Conservation (phyloP, 345 rosid species). For the Melaleuca alternifolia region DNA sequence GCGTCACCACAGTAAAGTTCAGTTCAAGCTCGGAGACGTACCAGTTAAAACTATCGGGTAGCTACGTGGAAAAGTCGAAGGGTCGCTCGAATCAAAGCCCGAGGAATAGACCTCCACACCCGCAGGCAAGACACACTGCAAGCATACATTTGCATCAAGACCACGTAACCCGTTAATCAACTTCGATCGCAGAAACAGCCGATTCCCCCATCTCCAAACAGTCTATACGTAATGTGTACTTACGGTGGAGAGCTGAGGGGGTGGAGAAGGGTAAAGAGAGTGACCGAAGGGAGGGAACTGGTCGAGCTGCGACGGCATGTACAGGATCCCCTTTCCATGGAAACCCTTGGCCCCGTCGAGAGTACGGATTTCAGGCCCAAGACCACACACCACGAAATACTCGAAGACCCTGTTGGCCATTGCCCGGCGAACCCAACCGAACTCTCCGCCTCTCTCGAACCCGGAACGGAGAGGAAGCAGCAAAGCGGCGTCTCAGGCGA, state of each 20-base stretch:
- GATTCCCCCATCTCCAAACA: background rate
- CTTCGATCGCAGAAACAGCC: background rate
- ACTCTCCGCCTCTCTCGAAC: background rate
- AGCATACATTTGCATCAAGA: background rate
- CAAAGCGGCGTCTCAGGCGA: background rate
- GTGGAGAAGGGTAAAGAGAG: conserved; percentile 69
- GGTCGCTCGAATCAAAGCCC: conserved; percentile 55
- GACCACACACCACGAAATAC: conserved; percentile 89
- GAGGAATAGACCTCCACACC: conserved; percentile 68
- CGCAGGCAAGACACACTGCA: conserved; percentile 90
- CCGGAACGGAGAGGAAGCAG: background rate
- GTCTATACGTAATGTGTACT: background rate
- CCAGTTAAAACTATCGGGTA: conserved; percentile 97
- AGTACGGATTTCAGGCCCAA: conserved; percentile 93
- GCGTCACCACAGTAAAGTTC: background rate
- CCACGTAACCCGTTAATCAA: background rate
- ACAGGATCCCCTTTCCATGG: conserved; percentile 48
- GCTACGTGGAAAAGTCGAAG: conserved; percentile 66
- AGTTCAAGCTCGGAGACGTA: conserved; percentile 3
- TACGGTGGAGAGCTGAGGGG: conserved; percentile 96
- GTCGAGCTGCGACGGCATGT: conserved; percentile 73
- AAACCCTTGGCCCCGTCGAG: conserved; percentile 76
- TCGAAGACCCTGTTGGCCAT: conserved; percentile 66
- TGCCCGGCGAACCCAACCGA: background rate
- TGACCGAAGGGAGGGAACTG: conserved; percentile 75